These are phyloP conservation scores for Termitomyces sp. DNA, from an alignment of 768 basidiomycete genomes.

Conservation along the genomic window DNA sequence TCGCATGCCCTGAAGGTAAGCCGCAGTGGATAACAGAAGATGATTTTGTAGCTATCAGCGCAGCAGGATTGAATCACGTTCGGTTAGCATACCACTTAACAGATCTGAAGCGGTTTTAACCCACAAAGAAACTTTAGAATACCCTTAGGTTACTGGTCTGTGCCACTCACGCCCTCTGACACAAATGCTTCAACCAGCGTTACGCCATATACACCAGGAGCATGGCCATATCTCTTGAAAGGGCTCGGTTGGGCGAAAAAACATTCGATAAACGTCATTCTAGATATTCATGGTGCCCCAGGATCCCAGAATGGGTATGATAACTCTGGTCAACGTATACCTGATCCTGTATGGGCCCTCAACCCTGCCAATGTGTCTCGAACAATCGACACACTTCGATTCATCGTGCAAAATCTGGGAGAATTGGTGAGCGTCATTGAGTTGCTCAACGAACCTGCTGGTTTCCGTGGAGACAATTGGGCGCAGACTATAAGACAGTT, in stretches of 20 bases:
- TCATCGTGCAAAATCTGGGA: slow-evolving; percentile 46
- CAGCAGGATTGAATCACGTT: slow-evolving; percentile 67
- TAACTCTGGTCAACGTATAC: slow-evolving; percentile 64
- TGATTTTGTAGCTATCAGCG: slow-evolving; percentile 59
- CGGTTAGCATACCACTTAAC: slow-evolving; percentile 31
- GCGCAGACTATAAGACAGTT: slow-evolving; percentile 41
- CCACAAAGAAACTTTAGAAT: slow-evolving; percentile 34
- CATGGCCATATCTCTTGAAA: slow-evolving; percentile 62
- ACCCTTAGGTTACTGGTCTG: slow-evolving; percentile 74
- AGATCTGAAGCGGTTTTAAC: background rate
- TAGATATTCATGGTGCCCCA: slow-evolving; percentile 75
- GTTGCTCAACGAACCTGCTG: slow-evolving; percentile 65
- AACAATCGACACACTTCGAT: slow-evolving; percentile 54
- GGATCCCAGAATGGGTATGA: slow-evolving; percentile 67
- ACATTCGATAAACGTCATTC: slow-evolving; percentile 58
- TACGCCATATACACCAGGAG: slow-evolving; percentile 54
- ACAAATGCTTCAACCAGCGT: slow-evolving; percentile 39
- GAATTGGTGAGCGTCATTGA: slow-evolving; percentile 60
- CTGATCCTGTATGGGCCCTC: slow-evolving; percentile 49
- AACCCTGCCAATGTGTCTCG: slow-evolving; percentile 42
- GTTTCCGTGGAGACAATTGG: slow-evolving; percentile 39
- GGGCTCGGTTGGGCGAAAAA: slow-evolving; percentile 60
- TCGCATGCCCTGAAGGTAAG: background rate
- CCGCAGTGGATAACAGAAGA: slow-evolving; percentile 57
- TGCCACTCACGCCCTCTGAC: slow-evolving; percentile 53